These are phyloP conservation scores for Cucurbita pepo DNA, from an alignment of 306 rosid genomes.

Conservation along the genomic window DNA sequence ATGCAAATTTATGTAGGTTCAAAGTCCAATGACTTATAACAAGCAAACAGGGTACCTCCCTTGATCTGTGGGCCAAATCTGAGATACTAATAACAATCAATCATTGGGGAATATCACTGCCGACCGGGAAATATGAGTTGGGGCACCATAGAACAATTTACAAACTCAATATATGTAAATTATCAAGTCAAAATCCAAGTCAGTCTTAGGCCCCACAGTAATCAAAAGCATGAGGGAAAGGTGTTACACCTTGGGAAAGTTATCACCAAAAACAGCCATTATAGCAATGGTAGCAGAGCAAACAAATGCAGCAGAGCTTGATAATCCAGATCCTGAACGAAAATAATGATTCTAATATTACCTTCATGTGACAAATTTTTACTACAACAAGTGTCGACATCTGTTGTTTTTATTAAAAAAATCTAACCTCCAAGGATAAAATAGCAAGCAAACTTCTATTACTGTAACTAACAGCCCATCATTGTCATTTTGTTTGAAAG, in stretches of 20 bases:
- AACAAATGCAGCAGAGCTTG: conserved; percentile 96
- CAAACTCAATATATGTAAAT: background rate
- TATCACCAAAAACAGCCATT: conserved; percentile 76
- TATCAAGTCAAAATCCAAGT: background rate
- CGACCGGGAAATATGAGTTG: background rate
- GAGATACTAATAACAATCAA: background rate
- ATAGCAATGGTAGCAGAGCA: conserved; percentile 91
- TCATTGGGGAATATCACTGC: background rate
- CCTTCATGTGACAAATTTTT: background rate
- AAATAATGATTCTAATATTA: background rate
- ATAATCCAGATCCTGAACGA: conserved; percentile 77
- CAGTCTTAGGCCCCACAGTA: background rate
- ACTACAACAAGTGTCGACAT: background rate
- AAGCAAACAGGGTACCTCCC: background rate
- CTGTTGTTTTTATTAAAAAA: background rate
- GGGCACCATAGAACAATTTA: background rate
- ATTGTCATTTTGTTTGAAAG: background rate
- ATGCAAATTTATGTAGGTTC: background rate
- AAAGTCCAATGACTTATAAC: background rate
- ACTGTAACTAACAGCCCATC: background rate
- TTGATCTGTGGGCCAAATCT: background rate
- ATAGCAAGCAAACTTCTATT: background rate
- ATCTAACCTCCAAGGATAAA: background rate
- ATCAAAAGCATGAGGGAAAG: background rate
- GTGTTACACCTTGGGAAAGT: conserved; percentile 60